A percentile compares a stretch with the other conserved stretches of the same genome.
Evolutionary conservation across 805 yeast genomes (phyloP).

Genomic region (Ogataea glucozyma): DNA sequence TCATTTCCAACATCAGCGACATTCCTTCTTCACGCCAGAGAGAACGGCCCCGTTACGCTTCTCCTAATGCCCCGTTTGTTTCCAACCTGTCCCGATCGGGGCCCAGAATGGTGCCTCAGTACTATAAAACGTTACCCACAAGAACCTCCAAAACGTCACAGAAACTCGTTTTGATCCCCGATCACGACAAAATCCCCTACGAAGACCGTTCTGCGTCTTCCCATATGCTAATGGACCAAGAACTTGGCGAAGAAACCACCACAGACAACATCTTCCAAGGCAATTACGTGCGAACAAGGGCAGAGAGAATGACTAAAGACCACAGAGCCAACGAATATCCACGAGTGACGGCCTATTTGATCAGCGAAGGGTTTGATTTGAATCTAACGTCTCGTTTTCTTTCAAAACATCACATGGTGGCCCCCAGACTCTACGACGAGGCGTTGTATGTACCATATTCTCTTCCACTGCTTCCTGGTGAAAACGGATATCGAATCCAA

Average conservation of each 20-base stretch:
- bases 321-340: slow-evolving; percentile 64
- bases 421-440: slow-evolving; percentile 87
- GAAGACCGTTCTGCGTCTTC: slow-evolving; percentile 3
- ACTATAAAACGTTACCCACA: slow-evolving; percentile 58
- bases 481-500: slow-evolving; percentile 71
- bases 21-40: slow-evolving; percentile 73
- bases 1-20: slow-evolving; percentile 77
- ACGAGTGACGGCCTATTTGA: slow-evolving; percentile 88
- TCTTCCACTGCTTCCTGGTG: slow-evolving; percentile 83
- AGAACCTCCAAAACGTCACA: slow-evolving; percentile 87
- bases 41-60: slow-evolving; percentile 27
- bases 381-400: slow-evolving; percentile 64
- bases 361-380: slow-evolving; percentile 79
- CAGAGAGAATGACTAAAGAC: slow-evolving; percentile 61
- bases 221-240: slow-evolving; percentile 15
- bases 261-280: slow-evolving; percentile 38
- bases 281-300: slow-evolving; percentile 38
- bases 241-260: slow-evolving; percentile 28
- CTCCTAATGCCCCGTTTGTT: slow-evolving; percentile 16
- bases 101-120: slow-evolving; percentile 43
- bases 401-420: slow-evolving; percentile 70
- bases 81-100: slow-evolving; percentile 23
- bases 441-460: slow-evolving; percentile 90
- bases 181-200: slow-evolving; percentile 35
- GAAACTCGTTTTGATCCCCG: slow-evolving; percentile 84